A percentile compares a stretch with the other conserved stretches of the same genome.
Conservation (phyloP, 257 asterid genomes). For the Ballota nigra region DNA sequence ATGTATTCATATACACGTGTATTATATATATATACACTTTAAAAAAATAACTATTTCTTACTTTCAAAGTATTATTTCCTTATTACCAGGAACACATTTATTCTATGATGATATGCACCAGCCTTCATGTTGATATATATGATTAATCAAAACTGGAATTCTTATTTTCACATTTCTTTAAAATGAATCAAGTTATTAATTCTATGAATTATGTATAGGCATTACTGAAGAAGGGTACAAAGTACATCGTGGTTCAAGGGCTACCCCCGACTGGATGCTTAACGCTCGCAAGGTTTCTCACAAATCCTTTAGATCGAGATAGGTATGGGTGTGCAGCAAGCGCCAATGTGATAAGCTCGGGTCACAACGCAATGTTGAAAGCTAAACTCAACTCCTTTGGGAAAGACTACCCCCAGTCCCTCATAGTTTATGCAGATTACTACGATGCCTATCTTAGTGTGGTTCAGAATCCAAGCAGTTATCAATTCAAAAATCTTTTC, state of each 20-base stretch:
- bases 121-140: too few relatives aligned
- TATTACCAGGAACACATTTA: too few relatives aligned
- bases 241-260: slow-evolving; percentile 72
- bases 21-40: too few relatives aligned
- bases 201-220: too few relatives aligned
- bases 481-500: slow-evolving; percentile 56
- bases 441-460: slow-evolving; percentile 49
- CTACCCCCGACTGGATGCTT: slow-evolving; percentile 90
- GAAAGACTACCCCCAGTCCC: slow-evolving; percentile 41
- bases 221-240: slow-evolving; percentile 53
- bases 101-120: too few relatives aligned
- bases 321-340: background rate
- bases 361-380: slow-evolving; percentile 27
- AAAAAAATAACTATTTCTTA: too few relatives aligned
- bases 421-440: slow-evolving; percentile 61
- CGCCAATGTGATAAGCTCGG: background rate
- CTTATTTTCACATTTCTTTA: too few relatives aligned
- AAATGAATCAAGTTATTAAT: too few relatives aligned
- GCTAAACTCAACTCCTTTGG: slow-evolving; percentile 36
- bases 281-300: slow-evolving; percentile 50
- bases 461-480: slow-evolving; percentile 32
- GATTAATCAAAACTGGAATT: too few relatives aligned
- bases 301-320: slow-evolving; percentile 58
- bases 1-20: too few relatives aligned
- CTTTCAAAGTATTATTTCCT: too few relatives aligned